Conservation (phyloP, 179 eudicot genomes). For the Spergularia azorica region DNA sequence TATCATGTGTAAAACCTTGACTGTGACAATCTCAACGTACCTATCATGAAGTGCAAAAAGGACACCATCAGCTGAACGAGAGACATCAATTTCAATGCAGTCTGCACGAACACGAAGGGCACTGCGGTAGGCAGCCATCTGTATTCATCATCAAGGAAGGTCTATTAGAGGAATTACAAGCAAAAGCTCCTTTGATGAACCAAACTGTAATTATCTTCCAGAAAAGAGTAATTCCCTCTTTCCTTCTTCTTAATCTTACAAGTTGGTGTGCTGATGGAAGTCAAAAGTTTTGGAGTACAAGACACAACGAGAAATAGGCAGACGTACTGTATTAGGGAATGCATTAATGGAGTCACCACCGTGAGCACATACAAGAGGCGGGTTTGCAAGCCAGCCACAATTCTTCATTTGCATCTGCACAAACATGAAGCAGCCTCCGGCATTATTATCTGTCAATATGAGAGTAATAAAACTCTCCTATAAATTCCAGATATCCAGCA, state of each 20-base stretch:
- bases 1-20: neutral
- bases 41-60: slow-evolving; percentile 96
- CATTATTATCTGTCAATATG: neutral
- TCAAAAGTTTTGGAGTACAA: no score
- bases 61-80: slow-evolving; percentile 87
- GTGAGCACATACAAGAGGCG: slow-evolving; percentile 97
- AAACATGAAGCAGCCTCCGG: slow-evolving; percentile 16
- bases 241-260: neutral
- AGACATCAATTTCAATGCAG: slow-evolving; percentile 96
- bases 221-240: neutral
- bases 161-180: no score
- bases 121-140: slow-evolving; percentile 77
- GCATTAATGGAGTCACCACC: slow-evolving; percentile 88
- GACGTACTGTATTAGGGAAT: slow-evolving; percentile 82
- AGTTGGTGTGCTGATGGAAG: neutral
- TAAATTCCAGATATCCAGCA: slow-evolving; percentile 19
- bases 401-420: slow-evolving; percentile 48
- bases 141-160: slow-evolving; percentile 24
- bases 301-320: slow-evolving; percentile 9
- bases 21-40: slow-evolving; percentile 34
- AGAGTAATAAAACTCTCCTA: neutral
- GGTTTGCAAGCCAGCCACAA: slow-evolving; percentile 74
- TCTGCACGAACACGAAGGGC: slow-evolving; percentile 74
- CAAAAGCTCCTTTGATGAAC: neutral
- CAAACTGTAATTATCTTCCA: no score